These are phyloP conservation scores for Globisporangium lucens DNA, from an alignment of 352 stramenopile species.

Conservation along the genomic window DNA sequence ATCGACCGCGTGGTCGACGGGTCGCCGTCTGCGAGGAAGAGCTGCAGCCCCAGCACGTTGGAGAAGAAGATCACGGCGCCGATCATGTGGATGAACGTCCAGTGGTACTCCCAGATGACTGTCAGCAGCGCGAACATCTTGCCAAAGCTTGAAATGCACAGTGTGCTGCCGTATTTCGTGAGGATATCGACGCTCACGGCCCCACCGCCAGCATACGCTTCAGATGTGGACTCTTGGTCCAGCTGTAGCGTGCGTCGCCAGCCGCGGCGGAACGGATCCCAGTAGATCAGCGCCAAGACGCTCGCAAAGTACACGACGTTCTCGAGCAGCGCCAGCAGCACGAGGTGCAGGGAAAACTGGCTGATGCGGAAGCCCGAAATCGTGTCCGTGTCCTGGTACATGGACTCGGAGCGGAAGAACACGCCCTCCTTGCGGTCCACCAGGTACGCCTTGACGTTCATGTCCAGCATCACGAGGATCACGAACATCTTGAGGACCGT, in stretches of 20 bases:
- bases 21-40: conserved; percentile 56
- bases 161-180: conserved; percentile 47
- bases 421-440: conserved; percentile 65
- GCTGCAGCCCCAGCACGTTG: conserved; percentile 66
- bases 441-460: conserved; percentile 85
- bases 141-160: conserved; percentile 81
- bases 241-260: conserved; percentile 33
- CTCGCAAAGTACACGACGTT: conserved; percentile 59
- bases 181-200: conserved; percentile 20
- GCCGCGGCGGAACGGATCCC: conserved; percentile 48
- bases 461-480: conserved; percentile 81
- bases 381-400: conserved; percentile 40
- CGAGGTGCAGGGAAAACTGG: conserved; percentile 77
- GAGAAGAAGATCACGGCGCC: conserved; percentile 68
- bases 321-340: conserved; percentile 66
- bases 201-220: not conserved
- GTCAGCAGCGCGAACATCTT: conserved; percentile 83
- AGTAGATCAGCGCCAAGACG: conserved; percentile 45
- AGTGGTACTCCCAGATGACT: conserved; percentile 86
- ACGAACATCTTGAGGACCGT: conserved; percentile 74
- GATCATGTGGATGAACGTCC: conserved; percentile 83
- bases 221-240: not conserved
- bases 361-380: conserved; percentile 61
- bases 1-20: conserved; percentile 29
- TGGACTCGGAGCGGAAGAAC: conserved; percentile 50